Evolutionary conservation across 805 yeast species (phyloP).

Genomic region (Candida ficus): DNA sequence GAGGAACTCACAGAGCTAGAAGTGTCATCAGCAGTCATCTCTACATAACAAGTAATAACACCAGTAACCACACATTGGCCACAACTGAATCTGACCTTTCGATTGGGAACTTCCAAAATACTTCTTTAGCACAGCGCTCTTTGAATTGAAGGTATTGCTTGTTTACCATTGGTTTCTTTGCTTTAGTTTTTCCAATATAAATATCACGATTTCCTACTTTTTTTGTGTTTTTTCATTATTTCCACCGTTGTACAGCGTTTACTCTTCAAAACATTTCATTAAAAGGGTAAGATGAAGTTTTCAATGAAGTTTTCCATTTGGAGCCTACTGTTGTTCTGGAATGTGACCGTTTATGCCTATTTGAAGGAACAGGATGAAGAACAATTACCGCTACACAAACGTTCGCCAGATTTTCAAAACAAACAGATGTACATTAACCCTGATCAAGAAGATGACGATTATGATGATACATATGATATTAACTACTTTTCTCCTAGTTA

Average conservation of each 20-base stretch:
- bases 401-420: conserved; percentile 13
- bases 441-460: conserved; percentile 10
- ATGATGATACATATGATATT: conserved; percentile 16
- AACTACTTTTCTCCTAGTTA: conserved; percentile 18
- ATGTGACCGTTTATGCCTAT: background rate
- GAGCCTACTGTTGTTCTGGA: background rate
- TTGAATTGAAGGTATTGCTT: background rate
- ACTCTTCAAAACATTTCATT: background rate
- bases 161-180: background rate
- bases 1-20: conserved; percentile 13
- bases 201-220: background rate
- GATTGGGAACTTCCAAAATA: background rate
- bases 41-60: conserved; percentile 15
- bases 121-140: background rate
- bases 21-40: conserved; percentile 18
- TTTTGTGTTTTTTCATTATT: background rate
- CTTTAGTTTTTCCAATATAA: background rate
- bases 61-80: conserved; percentile 15
- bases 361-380: background rate
- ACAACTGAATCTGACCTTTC: background rate
- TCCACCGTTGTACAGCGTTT: background rate
- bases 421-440: conserved; percentile 22
- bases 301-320: background rate
- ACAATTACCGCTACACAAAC: conserved; percentile 3
- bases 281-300: background rate